These are phyloP conservation scores for Aspergillus novoparasiticus DNA, from an alignment of 2,329 filamentous ascomycete genomes.

Conservation along the genomic window DNA sequence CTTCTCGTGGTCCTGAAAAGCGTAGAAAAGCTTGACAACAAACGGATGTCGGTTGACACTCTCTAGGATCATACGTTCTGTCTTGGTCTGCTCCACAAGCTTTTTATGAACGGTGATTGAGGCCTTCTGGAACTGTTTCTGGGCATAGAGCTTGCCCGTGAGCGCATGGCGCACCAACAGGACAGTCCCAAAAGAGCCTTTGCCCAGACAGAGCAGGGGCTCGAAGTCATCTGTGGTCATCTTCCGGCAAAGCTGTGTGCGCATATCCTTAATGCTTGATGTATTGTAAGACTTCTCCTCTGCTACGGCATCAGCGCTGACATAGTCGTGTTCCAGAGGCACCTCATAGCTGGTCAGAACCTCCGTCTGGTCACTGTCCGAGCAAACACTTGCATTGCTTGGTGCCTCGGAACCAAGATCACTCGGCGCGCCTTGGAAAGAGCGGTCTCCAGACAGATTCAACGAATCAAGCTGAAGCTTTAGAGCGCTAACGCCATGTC, in stretches of 20 bases:
- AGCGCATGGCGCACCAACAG: constrained; percentile 85
- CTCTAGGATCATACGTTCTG: constrained; percentile 90
- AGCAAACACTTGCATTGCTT: constrained; percentile 63
- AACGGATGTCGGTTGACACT: constrained; percentile 96
- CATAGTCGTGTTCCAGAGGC: constrained; percentile 79
- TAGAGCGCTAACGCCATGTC: constrained; percentile 77
- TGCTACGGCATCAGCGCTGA: constrained; percentile 60
- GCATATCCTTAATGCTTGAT: constrained; percentile 59
- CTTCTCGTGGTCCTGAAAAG: constrained; percentile 97
- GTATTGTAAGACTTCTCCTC: constrained; percentile 38
- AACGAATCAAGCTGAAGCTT: constrained; percentile 80
- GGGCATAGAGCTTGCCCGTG: constrained; percentile 88
- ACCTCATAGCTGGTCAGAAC: constrained; percentile 82
- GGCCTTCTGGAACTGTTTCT: constrained; percentile 98
- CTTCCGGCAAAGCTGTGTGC: constrained; percentile 65
- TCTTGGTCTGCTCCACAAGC: constrained; percentile 95
- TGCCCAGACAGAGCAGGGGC: constrained; percentile 86
- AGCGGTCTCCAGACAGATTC: constrained; percentile 64
- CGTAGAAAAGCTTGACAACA: constrained; percentile 96
- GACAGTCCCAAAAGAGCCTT: constrained; percentile 94
- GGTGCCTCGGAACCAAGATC: constrained; percentile 46
- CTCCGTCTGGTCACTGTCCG: constrained; percentile 68
- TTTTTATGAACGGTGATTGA: constrained; percentile 94
- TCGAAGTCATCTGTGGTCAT: constrained; percentile 93
- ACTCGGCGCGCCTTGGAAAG: constrained; percentile 58